Conservation (phyloP, 2,329 filamentous ascomycete genomes). For the Colletotrichum musae region DNA sequence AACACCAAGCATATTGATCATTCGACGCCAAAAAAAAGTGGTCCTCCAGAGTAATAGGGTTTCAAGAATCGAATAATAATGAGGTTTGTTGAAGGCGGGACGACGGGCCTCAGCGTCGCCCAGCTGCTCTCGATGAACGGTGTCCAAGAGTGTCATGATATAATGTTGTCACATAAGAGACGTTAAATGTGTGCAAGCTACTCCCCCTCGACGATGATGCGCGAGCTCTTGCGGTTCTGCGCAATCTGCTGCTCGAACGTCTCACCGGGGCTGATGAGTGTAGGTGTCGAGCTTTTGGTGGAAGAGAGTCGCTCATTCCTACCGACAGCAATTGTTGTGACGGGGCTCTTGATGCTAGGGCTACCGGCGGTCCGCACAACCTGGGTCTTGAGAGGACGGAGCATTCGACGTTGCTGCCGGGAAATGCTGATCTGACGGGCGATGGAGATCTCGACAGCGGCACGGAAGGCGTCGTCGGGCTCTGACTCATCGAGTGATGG, state of each 20-base stretch:
- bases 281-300: conserved; percentile 62
- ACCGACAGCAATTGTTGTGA: conserved; percentile 38
- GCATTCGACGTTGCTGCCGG: conserved; percentile 71
- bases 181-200: not conserved
- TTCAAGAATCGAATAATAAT: conserved; percentile 7
- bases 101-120: conserved; percentile 5
- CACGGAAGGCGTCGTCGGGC: conserved; percentile 60
- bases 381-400: conserved; percentile 66
- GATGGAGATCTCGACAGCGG: conserved; percentile 76
- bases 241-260: conserved; percentile 50
- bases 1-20: conserved; percentile 32
- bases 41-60: conserved; percentile 29
- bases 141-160: not conserved
- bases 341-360: conserved; percentile 35
- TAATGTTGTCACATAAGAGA: conserved; percentile 5
- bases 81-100: not conserved
- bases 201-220: conserved; percentile 65
- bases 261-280: conserved; percentile 57
- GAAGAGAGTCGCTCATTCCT: conserved; percentile 50
- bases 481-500: conserved; percentile 54
- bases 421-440: conserved; percentile 78
- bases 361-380: conserved; percentile 33
- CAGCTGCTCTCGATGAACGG: not conserved
- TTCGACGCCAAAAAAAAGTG: conserved; percentile 27
- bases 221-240: conserved; percentile 67